Conservation (phyloP, 1,139 yeast species). For the Magnusiomyces suaveolens region DNA sequence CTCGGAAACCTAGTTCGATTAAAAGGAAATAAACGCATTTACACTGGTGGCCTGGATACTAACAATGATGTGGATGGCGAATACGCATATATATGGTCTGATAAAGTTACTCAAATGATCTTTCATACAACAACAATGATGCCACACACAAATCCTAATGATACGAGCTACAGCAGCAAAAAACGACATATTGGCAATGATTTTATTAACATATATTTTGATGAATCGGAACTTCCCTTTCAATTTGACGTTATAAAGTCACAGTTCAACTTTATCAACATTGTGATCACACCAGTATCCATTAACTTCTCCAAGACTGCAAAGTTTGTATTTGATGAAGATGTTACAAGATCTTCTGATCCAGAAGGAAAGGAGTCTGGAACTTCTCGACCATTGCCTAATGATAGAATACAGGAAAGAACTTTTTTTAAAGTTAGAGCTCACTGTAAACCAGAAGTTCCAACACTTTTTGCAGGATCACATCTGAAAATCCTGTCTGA, state of each 20-base stretch:
- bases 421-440: slow-evolving; percentile 51
- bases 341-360: neutral
- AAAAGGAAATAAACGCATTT: slow-evolving; percentile 45
- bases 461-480: slow-evolving; percentile 66
- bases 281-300: slow-evolving; percentile 63
- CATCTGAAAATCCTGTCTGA: slow-evolving; percentile 62
- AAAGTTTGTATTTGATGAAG: neutral
- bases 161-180: slow-evolving; percentile 44
- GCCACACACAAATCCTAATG: slow-evolving; percentile 39
- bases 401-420: slow-evolving; percentile 6
- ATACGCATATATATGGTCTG: slow-evolving; percentile 64
- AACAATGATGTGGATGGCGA: slow-evolving; percentile 65
- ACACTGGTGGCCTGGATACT: slow-evolving; percentile 74
- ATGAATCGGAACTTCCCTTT: slow-evolving; percentile 60
- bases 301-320: slow-evolving; percentile 18
- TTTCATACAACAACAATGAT: slow-evolving; percentile 77
- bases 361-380: neutral
- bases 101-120: slow-evolving; percentile 59
- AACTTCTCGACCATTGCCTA: slow-evolving; percentile 17
- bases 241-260: slow-evolving; percentile 63
- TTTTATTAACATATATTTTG: slow-evolving; percentile 69
- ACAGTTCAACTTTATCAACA: slow-evolving; percentile 74
- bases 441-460: slow-evolving; percentile 58
- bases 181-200: slow-evolving; percentile 84
- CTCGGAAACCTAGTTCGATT: slow-evolving; percentile 54